Conservation (phyloP, 2,329 filamentous ascomycete species). For the Penicillium sp. region DNA sequence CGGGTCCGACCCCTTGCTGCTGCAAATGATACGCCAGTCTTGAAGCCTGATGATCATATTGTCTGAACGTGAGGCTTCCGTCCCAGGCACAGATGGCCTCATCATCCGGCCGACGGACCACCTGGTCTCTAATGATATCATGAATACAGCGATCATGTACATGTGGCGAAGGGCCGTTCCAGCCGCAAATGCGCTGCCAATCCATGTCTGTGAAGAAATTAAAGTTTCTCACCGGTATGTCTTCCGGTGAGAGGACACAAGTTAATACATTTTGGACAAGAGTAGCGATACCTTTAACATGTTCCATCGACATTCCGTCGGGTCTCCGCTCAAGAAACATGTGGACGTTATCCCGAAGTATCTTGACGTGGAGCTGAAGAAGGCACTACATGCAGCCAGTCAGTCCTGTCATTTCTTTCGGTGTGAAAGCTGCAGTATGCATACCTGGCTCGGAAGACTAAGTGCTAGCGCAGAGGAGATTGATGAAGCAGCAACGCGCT, state of each 20-base stretch:
- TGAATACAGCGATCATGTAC: constrained; percentile 46
- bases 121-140: constrained; percentile 42
- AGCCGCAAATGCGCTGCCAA: constrained; percentile 58
- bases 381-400: constrained; percentile 35
- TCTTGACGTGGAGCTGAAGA: constrained; percentile 43
- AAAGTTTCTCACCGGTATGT: constrained; percentile 50
- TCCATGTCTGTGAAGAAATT: constrained; percentile 63
- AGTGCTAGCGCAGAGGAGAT: constrained; percentile 33
- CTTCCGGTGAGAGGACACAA: constrained; percentile 51
- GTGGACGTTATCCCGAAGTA: constrained; percentile 38
- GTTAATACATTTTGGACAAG: constrained; percentile 60
- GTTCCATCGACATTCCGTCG: constrained; percentile 42
- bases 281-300: constrained; percentile 53
- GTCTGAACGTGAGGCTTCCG: constrained; percentile 42
- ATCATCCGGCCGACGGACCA: constrained; percentile 40
- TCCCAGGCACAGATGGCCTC: constrained; percentile 47
- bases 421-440: background rate
- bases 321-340: constrained; percentile 47
- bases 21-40: constrained; percentile 43
- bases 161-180: constrained; percentile 53
- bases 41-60: constrained; percentile 45
- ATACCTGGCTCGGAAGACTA: constrained; percentile 40
- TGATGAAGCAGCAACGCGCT: constrained; percentile 19
- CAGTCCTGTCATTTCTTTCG: background rate
- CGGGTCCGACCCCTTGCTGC: constrained; percentile 46